Evolutionary conservation across 2,329 filamentous ascomycete species (phyloP).

Genomic region (Fusarium hostae): DNA sequence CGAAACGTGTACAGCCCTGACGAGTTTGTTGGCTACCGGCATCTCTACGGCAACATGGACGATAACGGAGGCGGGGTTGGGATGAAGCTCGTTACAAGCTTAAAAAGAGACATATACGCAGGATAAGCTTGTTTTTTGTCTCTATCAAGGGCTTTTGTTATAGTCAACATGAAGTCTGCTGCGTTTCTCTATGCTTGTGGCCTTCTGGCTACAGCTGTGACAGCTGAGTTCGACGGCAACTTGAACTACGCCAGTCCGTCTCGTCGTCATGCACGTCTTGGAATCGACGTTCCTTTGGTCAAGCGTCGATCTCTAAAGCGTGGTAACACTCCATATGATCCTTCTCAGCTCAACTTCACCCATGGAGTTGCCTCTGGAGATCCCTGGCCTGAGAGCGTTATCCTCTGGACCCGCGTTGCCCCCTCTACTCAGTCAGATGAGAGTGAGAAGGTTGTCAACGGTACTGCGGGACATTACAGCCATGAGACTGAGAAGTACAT

Average conservation of each 20-base stretch:
- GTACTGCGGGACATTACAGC: slow-evolving; percentile 56
- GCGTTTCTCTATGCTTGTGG: neutral
- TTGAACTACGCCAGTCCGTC: slow-evolving; percentile 77
- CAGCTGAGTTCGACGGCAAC: slow-evolving; percentile 55
- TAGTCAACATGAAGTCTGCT: slow-evolving; percentile 15
- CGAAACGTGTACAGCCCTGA: slow-evolving; percentile 20
- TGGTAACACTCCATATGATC: neutral
- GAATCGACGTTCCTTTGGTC: slow-evolving; percentile 66
- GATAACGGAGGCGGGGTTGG: neutral
- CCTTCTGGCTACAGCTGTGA: slow-evolving; percentile 9
- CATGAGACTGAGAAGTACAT: slow-evolving; percentile 59
- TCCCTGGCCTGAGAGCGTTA: slow-evolving; percentile 68
- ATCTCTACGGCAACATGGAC: neutral
- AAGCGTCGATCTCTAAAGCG: slow-evolving; percentile 34
- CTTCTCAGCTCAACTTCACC: slow-evolving; percentile 66
- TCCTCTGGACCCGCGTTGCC: slow-evolving; percentile 61
- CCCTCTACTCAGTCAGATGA: slow-evolving; percentile 57
- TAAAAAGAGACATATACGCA: slow-evolving; percentile 8
- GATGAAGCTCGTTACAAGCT: neutral
- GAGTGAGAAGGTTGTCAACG: slow-evolving; percentile 50
- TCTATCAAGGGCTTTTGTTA: neutral
- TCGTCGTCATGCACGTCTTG: slow-evolving; percentile 69
- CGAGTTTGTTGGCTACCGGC: slow-evolving; percentile 17
- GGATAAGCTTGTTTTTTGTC: neutral
- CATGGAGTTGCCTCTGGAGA: slow-evolving; percentile 68